Percentiles rank a stretch among this genome's conserved stretches.
Conservation (phyloP, 345 rosid genomes). For the Passiflora organensis region DNA sequence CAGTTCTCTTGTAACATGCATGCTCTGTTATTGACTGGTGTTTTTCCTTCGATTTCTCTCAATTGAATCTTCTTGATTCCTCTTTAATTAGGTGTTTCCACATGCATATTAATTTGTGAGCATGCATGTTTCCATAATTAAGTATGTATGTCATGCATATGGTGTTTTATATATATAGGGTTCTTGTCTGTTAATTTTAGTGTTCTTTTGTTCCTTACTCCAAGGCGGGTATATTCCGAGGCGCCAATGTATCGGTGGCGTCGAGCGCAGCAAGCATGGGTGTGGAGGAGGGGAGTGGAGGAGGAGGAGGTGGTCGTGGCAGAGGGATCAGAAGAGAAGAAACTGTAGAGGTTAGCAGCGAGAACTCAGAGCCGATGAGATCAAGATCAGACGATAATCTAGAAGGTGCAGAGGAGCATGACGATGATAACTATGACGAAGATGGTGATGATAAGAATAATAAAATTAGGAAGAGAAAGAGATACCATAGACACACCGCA, state of each 20-base stretch:
- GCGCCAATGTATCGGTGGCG: slow-evolving; percentile 34
- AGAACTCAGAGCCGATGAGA: slow-evolving; percentile 81
- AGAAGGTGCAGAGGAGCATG: slow-evolving; percentile 53
- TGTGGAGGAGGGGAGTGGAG: slow-evolving; percentile 71
- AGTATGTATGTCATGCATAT: too few species aligned
- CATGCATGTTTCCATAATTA: too few species aligned
- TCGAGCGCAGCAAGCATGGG: slow-evolving; percentile 38
- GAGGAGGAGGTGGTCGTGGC: slow-evolving; percentile 29
- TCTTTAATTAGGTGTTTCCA: too few species aligned
- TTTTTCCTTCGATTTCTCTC: too few species aligned
- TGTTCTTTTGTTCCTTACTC: slow-evolving; percentile 2
- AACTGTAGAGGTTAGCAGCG: slow-evolving; percentile 88
- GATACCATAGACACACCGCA: slow-evolving; percentile 93
- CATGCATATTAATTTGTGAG: too few species aligned
- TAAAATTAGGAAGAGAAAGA: slow-evolving; percentile 90
- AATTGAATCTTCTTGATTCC: too few species aligned
- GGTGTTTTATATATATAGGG: too few species aligned
- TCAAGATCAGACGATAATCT: slow-evolving; percentile 78
- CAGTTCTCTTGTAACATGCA: too few species aligned
- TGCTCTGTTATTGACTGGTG: too few species aligned
- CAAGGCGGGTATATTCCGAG: slow-evolving; percentile 92
- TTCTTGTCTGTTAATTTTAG: too few species aligned
- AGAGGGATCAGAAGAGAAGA: slow-evolving; percentile 40
- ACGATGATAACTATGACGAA: slow-evolving; percentile 40
- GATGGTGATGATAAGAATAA: slow-evolving; percentile 41